These are phyloP conservation scores for Triangularia verruculosa DNA, from an alignment of 2,329 filamentous ascomycete genomes.

Conservation along the genomic window DNA sequence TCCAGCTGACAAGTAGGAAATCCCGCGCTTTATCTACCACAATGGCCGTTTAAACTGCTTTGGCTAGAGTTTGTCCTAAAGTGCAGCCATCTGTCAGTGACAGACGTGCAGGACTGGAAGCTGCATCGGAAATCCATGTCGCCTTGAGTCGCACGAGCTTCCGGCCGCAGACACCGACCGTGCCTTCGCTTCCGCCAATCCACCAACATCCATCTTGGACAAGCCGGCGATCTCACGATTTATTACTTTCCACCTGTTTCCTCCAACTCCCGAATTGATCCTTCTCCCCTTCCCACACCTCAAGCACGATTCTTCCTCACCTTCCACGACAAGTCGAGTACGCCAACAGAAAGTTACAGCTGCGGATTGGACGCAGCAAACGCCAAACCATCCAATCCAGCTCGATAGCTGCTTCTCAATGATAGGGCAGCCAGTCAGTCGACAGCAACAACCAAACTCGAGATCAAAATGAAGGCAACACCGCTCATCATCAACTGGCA, in stretches of 20 bases:
- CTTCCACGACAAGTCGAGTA: background rate
- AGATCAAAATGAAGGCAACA: slow-evolving; percentile 81
- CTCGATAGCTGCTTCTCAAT: slow-evolving; percentile 15
- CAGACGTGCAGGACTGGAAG: background rate
- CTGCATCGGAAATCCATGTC: background rate
- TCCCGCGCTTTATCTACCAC: background rate
- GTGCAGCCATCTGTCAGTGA: background rate
- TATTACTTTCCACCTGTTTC: background rate
- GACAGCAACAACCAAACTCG: slow-evolving; percentile 8
- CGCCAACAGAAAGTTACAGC: background rate
- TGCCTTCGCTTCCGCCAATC: slow-evolving; percentile 8
- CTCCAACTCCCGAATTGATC: background rate
- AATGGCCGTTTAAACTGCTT: background rate
- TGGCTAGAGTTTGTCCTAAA: background rate
- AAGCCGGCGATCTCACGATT: background rate
- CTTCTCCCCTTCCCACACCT: background rate
- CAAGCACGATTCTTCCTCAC: background rate
- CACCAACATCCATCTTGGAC: slow-evolving; percentile 3
- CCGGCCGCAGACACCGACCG: slow-evolving; percentile 4
- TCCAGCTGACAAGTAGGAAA: background rate
- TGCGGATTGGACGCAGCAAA: slow-evolving; percentile 4
- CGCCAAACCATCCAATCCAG: background rate
- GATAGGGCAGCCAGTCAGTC: slow-evolving; percentile 15
- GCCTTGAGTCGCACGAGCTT: slow-evolving; percentile 9
- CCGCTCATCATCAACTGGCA: slow-evolving; percentile 99